Percentiles rank a stretch among this genome's conserved stretches.
phyloP scores from a whole-genome alignment of 2,329 filamentous ascomycete genomes.

The Colletotrichum spaethianum region DNA sequence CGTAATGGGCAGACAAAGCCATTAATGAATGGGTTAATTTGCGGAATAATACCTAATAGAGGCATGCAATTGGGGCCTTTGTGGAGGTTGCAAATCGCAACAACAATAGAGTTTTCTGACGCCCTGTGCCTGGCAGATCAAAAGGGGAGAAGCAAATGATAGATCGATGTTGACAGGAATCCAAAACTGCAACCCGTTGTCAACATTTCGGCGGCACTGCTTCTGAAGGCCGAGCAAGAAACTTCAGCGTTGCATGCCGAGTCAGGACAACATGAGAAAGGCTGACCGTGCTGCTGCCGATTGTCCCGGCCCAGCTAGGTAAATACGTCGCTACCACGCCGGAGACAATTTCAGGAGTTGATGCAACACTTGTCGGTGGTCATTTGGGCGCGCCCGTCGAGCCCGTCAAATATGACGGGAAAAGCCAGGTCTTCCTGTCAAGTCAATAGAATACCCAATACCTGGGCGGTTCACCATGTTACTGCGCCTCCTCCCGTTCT shows the following conservation, averaged over 20 bases:
- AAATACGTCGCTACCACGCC: background rate
- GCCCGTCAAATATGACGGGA: background rate
- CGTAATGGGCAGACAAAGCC: constrained; percentile 4
- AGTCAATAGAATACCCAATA: too few species aligned
- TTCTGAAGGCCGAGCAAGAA: background rate
- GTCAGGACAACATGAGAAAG: constrained; percentile 29
- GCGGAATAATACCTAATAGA: background rate
- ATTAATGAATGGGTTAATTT: background rate
- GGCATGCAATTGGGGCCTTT: background rate
- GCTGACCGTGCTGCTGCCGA: constrained; percentile 15
- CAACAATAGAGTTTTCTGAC: constrained; percentile 16
- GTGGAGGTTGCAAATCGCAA: constrained; percentile 16
- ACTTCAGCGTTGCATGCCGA: constrained; percentile 28
- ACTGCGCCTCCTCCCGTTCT: background rate
- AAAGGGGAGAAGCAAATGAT: background rate
- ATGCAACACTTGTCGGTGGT: background rate
- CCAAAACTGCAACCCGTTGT: background rate
- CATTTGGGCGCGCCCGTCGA: background rate
- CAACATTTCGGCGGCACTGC: background rate
- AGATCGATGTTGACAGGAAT: background rate
- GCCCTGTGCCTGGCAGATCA: constrained; percentile 12
- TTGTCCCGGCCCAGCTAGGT: too few species aligned
- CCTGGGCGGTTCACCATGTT: too few species aligned
- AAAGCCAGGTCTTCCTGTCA: background rate
- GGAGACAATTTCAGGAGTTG: background rate